Evolutionary conservation across 306 rosid species (phyloP).

Genomic region (Arachis stenosperma): DNA sequence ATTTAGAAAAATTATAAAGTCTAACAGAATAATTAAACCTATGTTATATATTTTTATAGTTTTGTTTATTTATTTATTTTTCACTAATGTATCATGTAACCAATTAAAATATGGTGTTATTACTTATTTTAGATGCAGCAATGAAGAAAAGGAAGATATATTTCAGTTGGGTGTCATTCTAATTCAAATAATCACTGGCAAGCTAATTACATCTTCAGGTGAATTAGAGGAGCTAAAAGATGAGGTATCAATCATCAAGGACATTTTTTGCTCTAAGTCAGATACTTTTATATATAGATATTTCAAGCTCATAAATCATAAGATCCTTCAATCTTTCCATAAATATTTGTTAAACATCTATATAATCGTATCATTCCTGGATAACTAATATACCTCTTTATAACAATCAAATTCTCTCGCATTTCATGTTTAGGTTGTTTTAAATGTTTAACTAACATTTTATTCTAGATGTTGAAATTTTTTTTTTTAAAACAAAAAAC

Average conservation of each 20-base stretch:
- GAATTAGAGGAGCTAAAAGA: constrained; percentile 61
- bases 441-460: too few species aligned
- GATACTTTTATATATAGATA: background rate
- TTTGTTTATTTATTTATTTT: background rate
- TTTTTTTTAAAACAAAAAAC: too few species aligned
- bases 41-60: too few species aligned
- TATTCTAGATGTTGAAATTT: too few species aligned
- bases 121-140: constrained; percentile 34
- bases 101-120: background rate
- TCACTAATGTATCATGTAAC: background rate
- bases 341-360: background rate
- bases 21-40: too few species aligned
- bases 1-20: too few species aligned
- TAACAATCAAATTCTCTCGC: too few species aligned
- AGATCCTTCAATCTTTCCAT: background rate
- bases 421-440: too few species aligned
- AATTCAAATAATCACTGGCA: constrained; percentile 78
- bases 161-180: constrained; percentile 78
- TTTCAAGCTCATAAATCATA: constrained; percentile 7
- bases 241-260: constrained; percentile 51
- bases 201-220: constrained; percentile 48
- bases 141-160: constrained; percentile 84
- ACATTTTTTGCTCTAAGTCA: background rate
- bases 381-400: too few species aligned
- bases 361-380: too few species aligned